Conservation (phyloP, 2,329 filamentous ascomycete species). For the Nothomitra cinnamomea region DNA sequence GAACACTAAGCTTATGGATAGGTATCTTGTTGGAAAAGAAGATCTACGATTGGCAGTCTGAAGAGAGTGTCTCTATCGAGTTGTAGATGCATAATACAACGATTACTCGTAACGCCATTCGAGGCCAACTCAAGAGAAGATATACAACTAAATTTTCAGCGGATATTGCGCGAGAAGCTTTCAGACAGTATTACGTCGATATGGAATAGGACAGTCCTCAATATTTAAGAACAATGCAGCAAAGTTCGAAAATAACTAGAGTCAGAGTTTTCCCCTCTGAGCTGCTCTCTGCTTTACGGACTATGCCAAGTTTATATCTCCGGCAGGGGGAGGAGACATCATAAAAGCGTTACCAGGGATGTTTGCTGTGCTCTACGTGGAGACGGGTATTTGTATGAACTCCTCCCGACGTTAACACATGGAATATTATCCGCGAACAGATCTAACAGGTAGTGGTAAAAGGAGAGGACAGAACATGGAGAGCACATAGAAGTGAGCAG, state of each 20-base stretch:
- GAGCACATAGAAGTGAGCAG: no score
- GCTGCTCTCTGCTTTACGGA: neutral
- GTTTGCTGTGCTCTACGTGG: neutral
- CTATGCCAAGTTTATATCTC: constrained; percentile 1
- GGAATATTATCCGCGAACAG: no score
- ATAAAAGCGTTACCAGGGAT: neutral
- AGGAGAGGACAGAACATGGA: no score
- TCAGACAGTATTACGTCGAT: constrained; percentile 1
- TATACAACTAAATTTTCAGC: neutral
- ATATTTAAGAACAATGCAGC: neutral
- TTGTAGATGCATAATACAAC: neutral
- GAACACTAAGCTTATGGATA: neutral
- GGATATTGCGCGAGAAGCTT: neutral
- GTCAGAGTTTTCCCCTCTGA: neutral
- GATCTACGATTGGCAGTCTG: neutral
- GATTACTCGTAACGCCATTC: neutral
- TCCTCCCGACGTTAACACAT: neutral
- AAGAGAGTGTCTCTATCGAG: neutral
- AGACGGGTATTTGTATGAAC: neutral
- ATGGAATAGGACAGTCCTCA: neutral
- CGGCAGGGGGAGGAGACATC: neutral
- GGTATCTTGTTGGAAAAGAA: neutral
- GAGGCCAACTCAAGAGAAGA: neutral
- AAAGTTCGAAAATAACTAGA: neutral
- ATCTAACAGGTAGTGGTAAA: no score